These are phyloP conservation scores for Asterella californica DNA, from an alignment of 225 moss, liverwort and hornwort species.

Conservation along the genomic window DNA sequence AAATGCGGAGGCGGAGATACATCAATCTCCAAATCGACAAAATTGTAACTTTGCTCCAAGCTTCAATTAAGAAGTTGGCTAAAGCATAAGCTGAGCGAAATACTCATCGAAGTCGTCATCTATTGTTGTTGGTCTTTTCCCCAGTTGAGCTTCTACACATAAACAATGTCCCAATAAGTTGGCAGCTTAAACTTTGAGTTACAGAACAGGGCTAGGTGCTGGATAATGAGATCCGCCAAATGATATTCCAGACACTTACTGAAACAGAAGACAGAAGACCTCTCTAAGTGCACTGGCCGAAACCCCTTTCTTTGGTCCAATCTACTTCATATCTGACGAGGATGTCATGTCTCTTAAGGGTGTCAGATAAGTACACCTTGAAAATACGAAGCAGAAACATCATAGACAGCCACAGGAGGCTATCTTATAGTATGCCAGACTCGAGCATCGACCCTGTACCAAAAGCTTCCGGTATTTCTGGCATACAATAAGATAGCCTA, in stretches of 20 bases:
- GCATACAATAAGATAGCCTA: not conserved
- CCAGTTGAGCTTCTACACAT: slow-evolving; percentile 32
- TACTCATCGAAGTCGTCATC: slow-evolving; percentile 45
- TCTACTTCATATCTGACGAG: too few species aligned
- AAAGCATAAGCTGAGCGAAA: slow-evolving; percentile 48
- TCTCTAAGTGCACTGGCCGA: too few species aligned
- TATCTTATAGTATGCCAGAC: too few species aligned
- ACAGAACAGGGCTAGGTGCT: too few species aligned
- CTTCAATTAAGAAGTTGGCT: slow-evolving; percentile 11
- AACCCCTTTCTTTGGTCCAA: too few species aligned
- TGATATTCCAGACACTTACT: not conserved
- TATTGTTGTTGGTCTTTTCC: slow-evolving; percentile 35
- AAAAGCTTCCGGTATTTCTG: not conserved
- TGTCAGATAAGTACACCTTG: too few species aligned
- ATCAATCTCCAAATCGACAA: slow-evolving; percentile 19
- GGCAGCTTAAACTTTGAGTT: not conserved
- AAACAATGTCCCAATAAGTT: not conserved
- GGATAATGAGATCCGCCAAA: not conserved
- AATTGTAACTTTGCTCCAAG: slow-evolving; percentile 18
- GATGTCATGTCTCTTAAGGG: too few species aligned
- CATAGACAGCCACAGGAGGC: too few species aligned
- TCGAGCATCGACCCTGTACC: too few species aligned
- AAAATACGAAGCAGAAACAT: too few species aligned
- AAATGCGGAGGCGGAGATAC: not conserved
- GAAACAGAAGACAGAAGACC: not conserved